phyloP scores from a whole-genome alignment of 139 green algal genomes.

The Tetratostichococcus sp. region DNA sequence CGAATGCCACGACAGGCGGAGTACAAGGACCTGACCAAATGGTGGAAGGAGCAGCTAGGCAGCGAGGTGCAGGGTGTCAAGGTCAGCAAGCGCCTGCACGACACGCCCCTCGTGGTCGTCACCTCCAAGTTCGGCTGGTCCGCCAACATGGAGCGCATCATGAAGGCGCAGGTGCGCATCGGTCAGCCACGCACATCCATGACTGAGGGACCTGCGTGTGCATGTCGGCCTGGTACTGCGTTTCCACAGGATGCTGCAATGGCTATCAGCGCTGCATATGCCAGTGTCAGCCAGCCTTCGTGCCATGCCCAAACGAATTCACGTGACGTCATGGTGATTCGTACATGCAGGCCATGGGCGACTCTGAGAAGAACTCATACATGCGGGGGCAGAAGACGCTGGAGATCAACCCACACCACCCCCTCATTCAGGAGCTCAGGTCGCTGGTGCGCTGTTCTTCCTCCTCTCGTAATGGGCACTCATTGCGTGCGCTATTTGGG shows the following conservation, averaged over 20 bases:
- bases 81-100: slow-evolving; percentile 75
- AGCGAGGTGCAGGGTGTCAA: slow-evolving; percentile 63
- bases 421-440: slow-evolving; percentile 82
- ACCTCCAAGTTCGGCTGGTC: slow-evolving; percentile 91
- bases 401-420: slow-evolving; percentile 97
- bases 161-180: slow-evolving; percentile 66
- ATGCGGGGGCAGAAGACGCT: slow-evolving; percentile 63
- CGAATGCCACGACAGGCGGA: slow-evolving; percentile 63
- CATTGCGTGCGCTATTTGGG: too few relatives aligned
- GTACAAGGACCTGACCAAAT: slow-evolving; percentile 86
- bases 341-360: slow-evolving; percentile 44
- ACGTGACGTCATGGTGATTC: neutral
- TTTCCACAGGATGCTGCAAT: too few relatives aligned
- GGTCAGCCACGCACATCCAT: too few relatives aligned
- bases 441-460: slow-evolving; percentile 33
- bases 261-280: too few relatives aligned
- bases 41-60: slow-evolving; percentile 90
- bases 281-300: too few relatives aligned
- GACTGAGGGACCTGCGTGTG: too few relatives aligned
- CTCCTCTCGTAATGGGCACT: too few relatives aligned
- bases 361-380: slow-evolving; percentile 25
- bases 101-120: slow-evolving; percentile 89
- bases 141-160: slow-evolving; percentile 98
- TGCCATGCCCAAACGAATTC: neutral
- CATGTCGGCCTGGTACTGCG: too few relatives aligned